Percentiles rank a stretch among this genome's conserved stretches.
Evolutionary conservation across 148 eudicot genomes (phyloP).

Genomic region (Camellia granthamiana): DNA sequence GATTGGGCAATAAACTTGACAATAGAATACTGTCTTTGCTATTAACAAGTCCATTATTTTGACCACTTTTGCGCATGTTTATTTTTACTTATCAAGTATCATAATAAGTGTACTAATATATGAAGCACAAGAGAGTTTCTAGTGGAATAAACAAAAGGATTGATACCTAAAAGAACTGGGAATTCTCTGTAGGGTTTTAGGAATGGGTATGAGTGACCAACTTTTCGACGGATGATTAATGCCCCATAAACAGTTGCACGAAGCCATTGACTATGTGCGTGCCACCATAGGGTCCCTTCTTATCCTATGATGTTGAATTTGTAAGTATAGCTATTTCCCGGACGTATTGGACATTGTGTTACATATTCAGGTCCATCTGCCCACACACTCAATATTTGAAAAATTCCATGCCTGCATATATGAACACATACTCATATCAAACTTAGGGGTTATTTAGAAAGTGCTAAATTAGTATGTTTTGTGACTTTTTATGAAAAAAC

Average conservation of each 20-base stretch:
- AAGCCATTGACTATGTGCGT: conserved; percentile 70
- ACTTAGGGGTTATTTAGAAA: not conserved
- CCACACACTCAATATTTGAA: conserved; percentile 58
- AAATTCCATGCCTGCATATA: conserved; percentile 62
- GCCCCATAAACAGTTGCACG: conserved; percentile 86
- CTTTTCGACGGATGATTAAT: conserved; percentile 54
- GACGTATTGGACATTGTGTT: conserved; percentile 78
- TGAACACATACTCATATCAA: not conserved
- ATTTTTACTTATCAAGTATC: too few species aligned
- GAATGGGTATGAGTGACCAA: conserved; percentile 56
- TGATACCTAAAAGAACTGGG: conserved; percentile 60
- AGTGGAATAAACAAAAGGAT: too few species aligned
- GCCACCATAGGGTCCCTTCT: conserved; percentile 96
- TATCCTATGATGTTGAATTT: conserved; percentile 46
- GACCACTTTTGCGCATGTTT: too few species aligned
- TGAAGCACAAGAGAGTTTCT: too few species aligned
- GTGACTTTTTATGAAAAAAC: too few species aligned
- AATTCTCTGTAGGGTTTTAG: conserved; percentile 52
- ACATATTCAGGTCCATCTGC: conserved; percentile 67
- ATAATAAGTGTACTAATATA: too few species aligned
- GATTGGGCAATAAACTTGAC: too few species aligned
- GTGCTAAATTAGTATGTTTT: too few species aligned
- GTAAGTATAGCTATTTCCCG: conserved; percentile 53
- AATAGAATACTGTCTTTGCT: too few species aligned
- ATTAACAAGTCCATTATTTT: too few species aligned